Percentiles rank a stretch among this genome's conserved stretches.
Conservation (phyloP, 164 flowering plant species). For the Paratinospora sagittata region DNA sequence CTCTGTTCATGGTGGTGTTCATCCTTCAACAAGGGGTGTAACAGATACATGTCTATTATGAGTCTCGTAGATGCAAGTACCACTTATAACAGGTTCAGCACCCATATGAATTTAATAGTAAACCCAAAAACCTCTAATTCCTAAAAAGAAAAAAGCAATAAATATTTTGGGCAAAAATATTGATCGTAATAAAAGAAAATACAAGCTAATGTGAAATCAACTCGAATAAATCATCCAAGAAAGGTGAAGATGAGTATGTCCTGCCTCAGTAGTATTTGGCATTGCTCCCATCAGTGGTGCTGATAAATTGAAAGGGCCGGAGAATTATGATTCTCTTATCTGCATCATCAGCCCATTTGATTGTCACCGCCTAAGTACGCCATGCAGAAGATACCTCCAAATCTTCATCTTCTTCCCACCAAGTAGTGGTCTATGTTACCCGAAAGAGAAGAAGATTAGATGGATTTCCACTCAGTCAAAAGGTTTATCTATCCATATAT, state of each 20-base stretch:
- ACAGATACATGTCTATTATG: too few relatives aligned
- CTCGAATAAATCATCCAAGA: not conserved
- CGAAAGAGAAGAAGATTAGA: not conserved
- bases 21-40: too few relatives aligned
- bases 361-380: conserved; percentile 52
- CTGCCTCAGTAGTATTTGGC: not conserved
- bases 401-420: conserved; percentile 93
- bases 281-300: not conserved
- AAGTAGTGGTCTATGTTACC: conserved; percentile 54
- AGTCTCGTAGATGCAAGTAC: too few relatives aligned
- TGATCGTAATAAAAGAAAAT: not conserved
- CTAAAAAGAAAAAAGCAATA: not conserved
- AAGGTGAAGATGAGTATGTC: not conserved
- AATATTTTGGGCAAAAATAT: not conserved
- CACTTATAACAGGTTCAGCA: too few relatives aligned
- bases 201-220: not conserved
- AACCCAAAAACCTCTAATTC: not conserved
- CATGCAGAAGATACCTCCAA: conserved; percentile 76
- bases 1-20: not conserved
- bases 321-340: not conserved
- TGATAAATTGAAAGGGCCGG: not conserved
- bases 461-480: not conserved
- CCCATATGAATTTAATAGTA: not conserved
- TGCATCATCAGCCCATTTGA: not conserved
- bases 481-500: too few relatives aligned